Evolutionary conservation across 31 red algal species (phyloP).

Genomic region (Bonnemaisonia californica): DNA sequence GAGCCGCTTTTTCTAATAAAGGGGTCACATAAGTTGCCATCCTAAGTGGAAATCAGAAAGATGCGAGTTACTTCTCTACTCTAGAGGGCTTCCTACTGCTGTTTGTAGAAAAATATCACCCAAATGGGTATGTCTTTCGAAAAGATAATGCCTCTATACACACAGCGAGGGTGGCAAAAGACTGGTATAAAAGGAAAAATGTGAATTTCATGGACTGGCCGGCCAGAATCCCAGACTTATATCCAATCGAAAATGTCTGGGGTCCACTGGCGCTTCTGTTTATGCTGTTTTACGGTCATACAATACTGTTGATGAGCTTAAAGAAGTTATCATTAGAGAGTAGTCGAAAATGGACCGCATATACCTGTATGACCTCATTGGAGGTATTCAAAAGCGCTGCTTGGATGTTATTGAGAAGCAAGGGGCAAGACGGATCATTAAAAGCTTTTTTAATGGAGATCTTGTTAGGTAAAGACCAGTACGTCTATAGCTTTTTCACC

Average conservation of each 20-base stretch:
- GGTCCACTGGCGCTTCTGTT: no score
- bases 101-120: neutral
- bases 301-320: neutral
- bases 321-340: neutral
- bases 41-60: conserved; percentile 7
- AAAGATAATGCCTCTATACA: conserved; percentile 7
- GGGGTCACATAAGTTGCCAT: neutral
- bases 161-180: conserved; percentile 2
- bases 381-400: neutral
- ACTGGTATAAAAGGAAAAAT: neutral
- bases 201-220: neutral
- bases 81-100: neutral
- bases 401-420: neutral
- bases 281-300: neutral
- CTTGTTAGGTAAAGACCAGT: no score
- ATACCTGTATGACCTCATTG: neutral
- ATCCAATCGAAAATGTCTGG: no score
- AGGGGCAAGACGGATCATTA: neutral
- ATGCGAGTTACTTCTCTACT: neutral
- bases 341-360: neutral
- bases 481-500: no score
- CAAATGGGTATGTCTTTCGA: conserved; percentile 14
- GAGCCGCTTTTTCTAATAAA: conserved; percentile 8
- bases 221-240: neutral
- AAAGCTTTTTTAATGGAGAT: neutral